Evolutionary conservation across 2,329 filamentous ascomycete species (phyloP).

Genomic region (Aspergillus aculeatus): DNA sequence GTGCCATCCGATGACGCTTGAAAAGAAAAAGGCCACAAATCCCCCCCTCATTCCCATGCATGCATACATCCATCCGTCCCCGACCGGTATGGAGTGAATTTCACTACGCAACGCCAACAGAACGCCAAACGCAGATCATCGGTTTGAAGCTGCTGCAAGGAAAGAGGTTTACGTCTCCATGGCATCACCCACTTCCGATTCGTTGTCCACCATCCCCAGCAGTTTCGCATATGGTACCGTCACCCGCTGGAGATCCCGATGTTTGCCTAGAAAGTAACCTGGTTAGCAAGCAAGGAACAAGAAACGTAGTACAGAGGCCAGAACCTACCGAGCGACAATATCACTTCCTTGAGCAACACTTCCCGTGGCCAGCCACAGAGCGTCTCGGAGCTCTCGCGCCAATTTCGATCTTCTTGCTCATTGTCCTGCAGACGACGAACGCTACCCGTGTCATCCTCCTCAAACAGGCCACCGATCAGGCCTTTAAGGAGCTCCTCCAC

Average conservation of each 20-base stretch:
- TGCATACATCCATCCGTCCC: not conserved
- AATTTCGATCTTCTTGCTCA: constrained; percentile 45
- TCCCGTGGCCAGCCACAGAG: constrained; percentile 89
- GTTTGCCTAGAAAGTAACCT: constrained; percentile 57
- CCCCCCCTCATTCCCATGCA: not conserved
- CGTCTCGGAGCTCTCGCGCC: constrained; percentile 57
- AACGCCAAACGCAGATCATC: constrained; percentile 3
- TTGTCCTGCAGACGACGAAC: constrained; percentile 27
- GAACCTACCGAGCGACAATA: constrained; percentile 81
- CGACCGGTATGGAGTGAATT: not conserved
- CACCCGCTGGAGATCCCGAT: constrained; percentile 86
- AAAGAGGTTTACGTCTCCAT: constrained; percentile 32
- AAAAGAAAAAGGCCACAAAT: not conserved
- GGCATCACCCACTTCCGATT: constrained; percentile 32
- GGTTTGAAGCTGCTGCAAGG: not conserved
- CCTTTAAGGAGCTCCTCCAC: constrained; percentile 88
- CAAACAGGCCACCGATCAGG: constrained; percentile 69
- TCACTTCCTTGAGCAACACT: constrained; percentile 84
- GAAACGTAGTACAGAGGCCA: not conserved
- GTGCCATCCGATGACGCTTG: not conserved
- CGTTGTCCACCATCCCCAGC: constrained; percentile 56
- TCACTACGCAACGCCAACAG: not conserved
- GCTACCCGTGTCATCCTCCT: constrained; percentile 53
- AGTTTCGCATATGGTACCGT: constrained; percentile 92
- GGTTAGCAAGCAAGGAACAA: constrained; percentile 7